A percentile compares a stretch with the other conserved stretches of the same genome.
Conservation (phyloP, 2,329 filamentous ascomycete species). For the Exophiala mesophila region DNA sequence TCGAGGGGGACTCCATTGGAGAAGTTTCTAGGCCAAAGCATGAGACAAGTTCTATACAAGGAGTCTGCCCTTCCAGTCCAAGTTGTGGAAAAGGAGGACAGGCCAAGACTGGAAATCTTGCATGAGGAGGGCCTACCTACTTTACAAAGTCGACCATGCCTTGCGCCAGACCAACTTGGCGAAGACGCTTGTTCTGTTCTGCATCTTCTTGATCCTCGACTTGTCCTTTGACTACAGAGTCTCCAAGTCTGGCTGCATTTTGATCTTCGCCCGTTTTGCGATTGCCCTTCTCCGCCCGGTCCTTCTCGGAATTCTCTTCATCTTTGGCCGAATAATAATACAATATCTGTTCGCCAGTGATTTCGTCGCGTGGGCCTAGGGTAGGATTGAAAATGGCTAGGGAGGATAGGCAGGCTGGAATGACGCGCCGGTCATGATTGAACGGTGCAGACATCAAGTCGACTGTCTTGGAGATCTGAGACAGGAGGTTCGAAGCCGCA, state of each 20-base stretch:
- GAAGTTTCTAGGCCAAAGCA: conserved; percentile 60
- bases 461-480: no score
- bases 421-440: conserved; percentile 34
- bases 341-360: conserved; percentile 75
- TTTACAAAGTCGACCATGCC: conserved; percentile 90
- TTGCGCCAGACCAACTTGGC: conserved; percentile 92
- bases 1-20: conserved; percentile 72
- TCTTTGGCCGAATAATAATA: conserved; percentile 69
- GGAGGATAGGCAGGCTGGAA: conserved; percentile 82
- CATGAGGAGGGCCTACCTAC: conserved; percentile 45
- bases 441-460: conserved; percentile 13
- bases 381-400: conserved; percentile 93
- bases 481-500: no score
- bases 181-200: conserved; percentile 76
- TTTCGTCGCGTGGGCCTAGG: conserved; percentile 67
- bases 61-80: no score
- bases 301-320: conserved; percentile 25
- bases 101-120: no score
- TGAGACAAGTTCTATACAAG: no score
- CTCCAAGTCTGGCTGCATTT: conserved; percentile 3
- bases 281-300: conserved; percentile 12
- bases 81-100: no score
- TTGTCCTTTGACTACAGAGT: conserved; percentile 25
- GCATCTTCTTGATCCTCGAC: conserved; percentile 43
- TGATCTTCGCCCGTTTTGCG: neutral